These are phyloP conservation scores for Tephrocybe sp. DNA, from an alignment of 768 basidiomycete species.

Conservation along the genomic window DNA sequence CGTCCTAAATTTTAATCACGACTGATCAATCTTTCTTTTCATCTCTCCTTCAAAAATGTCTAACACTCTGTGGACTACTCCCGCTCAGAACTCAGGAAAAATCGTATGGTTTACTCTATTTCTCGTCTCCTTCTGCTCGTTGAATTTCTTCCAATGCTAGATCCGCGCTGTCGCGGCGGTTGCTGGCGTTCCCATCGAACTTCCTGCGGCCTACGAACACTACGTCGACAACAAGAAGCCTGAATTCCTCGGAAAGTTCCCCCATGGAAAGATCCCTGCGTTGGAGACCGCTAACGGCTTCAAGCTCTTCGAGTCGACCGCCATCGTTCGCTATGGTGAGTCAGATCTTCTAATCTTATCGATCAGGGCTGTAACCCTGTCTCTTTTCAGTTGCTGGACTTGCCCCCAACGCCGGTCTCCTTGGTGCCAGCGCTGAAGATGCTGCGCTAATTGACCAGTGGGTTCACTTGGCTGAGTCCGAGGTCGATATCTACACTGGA, in stretches of 20 bases:
- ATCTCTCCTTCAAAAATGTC: conserved; percentile 43
- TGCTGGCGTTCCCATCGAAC: conserved; percentile 53
- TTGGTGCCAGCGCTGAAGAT: conserved; percentile 64
- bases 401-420: conserved; percentile 74
- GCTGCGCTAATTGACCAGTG: conserved; percentile 84
- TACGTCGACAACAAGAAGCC: conserved; percentile 66
- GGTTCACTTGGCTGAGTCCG: conserved; percentile 69
- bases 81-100: conserved; percentile 38
- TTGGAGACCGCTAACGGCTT: conserved; percentile 76
- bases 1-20: neutral
- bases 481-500: conserved; percentile 43
- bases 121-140: neutral
- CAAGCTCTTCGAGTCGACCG: conserved; percentile 69
- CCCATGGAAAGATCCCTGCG: conserved; percentile 81
- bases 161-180: conserved; percentile 56
- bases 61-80: conserved; percentile 55
- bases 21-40: conserved; percentile 10
- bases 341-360: conserved; percentile 35
- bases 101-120: conserved; percentile 38
- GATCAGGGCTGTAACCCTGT: conserved; percentile 18
- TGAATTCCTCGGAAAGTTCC: conserved; percentile 71
- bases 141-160: conserved; percentile 21
- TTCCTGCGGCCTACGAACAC: conserved; percentile 55
- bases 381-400: conserved; percentile 62
- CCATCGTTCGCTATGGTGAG: conserved; percentile 90